These are phyloP conservation scores for Mycotypha africana DNA, from an alignment of 371 early-diverging fungal species.

Conservation along the genomic window DNA sequence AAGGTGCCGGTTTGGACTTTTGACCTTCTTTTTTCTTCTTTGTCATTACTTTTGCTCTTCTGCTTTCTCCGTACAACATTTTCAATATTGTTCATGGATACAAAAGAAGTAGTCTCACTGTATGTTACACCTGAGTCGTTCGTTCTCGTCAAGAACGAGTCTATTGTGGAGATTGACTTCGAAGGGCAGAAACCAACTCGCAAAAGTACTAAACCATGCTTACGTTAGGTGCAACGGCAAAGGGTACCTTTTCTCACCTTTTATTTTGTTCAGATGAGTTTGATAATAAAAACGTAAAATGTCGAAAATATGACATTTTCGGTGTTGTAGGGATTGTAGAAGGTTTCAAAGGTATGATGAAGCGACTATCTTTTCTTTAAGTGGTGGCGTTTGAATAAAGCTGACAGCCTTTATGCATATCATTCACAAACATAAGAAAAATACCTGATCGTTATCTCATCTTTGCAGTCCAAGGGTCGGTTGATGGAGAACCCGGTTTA, in stretches of 20 bases:
- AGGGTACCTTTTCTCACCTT: neutral
- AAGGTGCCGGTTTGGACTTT: too few species aligned
- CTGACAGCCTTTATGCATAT: neutral
- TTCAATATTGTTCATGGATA: too few species aligned
- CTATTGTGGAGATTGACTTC: conserved; percentile 23
- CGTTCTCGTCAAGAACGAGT: conserved; percentile 13
- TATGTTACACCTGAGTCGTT: conserved; percentile 22
- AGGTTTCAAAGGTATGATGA: conserved; percentile 23
- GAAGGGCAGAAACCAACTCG: conserved; percentile 17
- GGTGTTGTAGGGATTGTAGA: conserved; percentile 37
- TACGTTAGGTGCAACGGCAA: neutral
- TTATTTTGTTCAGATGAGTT: conserved; percentile 6
- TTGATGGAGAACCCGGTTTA: conserved; percentile 39
- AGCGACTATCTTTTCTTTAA: neutral
- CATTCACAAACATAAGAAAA: conserved; percentile 15
- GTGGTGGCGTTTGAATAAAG: too few species aligned
- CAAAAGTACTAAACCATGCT: conserved; percentile 10
- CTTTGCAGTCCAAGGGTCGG: conserved; percentile 36
- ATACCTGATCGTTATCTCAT: conserved; percentile 40
- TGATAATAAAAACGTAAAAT: conserved; percentile 12
- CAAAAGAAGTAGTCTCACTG: too few species aligned
- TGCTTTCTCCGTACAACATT: too few species aligned
- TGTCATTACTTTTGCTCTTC: too few species aligned
- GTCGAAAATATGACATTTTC: conserved; percentile 28
- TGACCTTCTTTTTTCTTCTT: too few species aligned